Evolutionary conservation across 2,329 filamentous ascomycete species (phyloP).

Genomic region (Ophiostoma sp.): DNA sequence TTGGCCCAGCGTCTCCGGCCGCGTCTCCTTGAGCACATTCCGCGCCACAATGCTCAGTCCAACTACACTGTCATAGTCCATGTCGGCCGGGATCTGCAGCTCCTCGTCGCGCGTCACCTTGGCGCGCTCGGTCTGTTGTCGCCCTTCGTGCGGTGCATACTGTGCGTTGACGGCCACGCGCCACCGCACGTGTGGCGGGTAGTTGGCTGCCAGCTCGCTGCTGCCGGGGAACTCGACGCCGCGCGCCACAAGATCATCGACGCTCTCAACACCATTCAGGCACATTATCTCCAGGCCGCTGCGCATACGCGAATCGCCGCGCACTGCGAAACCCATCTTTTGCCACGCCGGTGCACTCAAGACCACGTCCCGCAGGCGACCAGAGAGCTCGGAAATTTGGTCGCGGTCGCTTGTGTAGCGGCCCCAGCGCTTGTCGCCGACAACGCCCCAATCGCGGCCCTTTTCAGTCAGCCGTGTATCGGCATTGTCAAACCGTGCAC

Average conservation of each 20-base stretch:
- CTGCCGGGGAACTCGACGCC: constrained; percentile 43
- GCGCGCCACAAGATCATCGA: constrained; percentile 48
- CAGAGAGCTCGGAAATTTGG: constrained; percentile 62
- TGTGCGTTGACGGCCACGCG: constrained; percentile 75
- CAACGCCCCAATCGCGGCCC: constrained; percentile 69
- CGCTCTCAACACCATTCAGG: constrained; percentile 48
- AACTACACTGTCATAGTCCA: constrained; percentile 69
- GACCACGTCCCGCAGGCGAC: constrained; percentile 42
- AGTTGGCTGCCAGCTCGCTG: constrained; percentile 33
- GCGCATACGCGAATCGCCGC: constrained; percentile 45
- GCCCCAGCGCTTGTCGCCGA: constrained; percentile 73
- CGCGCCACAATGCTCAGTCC: constrained; percentile 78
- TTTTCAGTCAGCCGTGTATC: constrained; percentile 77
- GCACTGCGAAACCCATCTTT: constrained; percentile 34
- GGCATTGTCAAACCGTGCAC: constrained; percentile 86
- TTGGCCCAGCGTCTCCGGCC: constrained; percentile 82
- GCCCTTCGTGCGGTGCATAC: constrained; percentile 80
- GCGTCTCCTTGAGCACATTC: constrained; percentile 60
- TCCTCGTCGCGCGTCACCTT: constrained; percentile 71
- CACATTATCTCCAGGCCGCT: constrained; percentile 71
- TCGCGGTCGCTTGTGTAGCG: constrained; percentile 59
- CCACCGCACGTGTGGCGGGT: constrained; percentile 53
- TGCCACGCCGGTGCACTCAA: constrained; percentile 27
- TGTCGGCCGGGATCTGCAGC: constrained; percentile 61
- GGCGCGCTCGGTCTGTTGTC: constrained; percentile 61